Evolutionary conservation across 805 yeast species (phyloP), one percentile per base, ranked within the genome.

Genomic region (Cyberlindnera veronae): DNA sequence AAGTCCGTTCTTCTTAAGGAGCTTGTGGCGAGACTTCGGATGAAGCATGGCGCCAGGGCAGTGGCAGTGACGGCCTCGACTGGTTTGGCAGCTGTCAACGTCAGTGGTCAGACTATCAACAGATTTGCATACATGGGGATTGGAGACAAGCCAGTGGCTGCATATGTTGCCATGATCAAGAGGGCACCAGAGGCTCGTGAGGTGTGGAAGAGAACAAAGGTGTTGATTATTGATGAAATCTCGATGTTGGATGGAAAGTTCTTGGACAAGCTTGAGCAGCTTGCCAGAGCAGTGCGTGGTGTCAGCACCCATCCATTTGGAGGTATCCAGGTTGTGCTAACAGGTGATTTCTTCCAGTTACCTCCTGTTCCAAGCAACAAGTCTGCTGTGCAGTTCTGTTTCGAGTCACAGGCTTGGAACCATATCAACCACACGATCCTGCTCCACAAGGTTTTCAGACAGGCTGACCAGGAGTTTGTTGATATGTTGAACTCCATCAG

Each of bases 321-420:
- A 5, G 99, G 99, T 0, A 81, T 93, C 32, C 99, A 93, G 55
- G 51, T 93, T 13, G 77, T 93, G 11, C 63, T 90, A 26, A 84
- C 95, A 4, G 99, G 99, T n/a, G 99, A 93, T 63, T 90, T 91
- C 58, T 90, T 84, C 62, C 99, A 93, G 64, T 69, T 93, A 32
- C 99, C 99, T 1, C 99, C 99, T 0, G 95, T 93, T 6, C 67
- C 72, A 29, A 55, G 46, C 29, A 62, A 66, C 5, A 21, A 26
- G 3, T 58, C 57, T 23, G 53, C 62, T 4, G 58, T 69, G 1
- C 58, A 62, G 18, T 93, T 83, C 57, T 83, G 95, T 44, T 93
- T 93, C 55, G 84, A 89, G 53, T 72, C 88, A 9, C 58, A 66
- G 3, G 63, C 78, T 19, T 93, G 99, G 99, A 62, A 61, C 21